Base-by-base conservation (phyloP, 345 rosid genomes). In the Ricinus communis region DNA sequence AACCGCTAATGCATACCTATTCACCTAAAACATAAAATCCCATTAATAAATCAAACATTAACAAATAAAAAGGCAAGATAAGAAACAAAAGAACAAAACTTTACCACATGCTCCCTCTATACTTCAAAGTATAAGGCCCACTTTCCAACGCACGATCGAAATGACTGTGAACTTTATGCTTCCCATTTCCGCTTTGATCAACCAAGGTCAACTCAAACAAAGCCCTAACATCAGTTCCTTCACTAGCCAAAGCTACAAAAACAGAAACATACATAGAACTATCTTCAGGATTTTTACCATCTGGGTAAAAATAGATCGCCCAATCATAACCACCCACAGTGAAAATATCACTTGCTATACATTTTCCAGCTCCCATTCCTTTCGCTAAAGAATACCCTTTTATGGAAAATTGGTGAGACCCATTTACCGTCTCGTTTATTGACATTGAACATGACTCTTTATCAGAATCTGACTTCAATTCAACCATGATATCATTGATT, bases 71-170 rank as follows among this genome's bases (percentile, higher is more conserved):
- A 53, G 15, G 12, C 3, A 21, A 2, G 2, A 18, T 10, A 10
- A 57, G 22, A 27, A 10, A 15, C 10, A 5, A 43, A 1, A 25
- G 11, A 5, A 19, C 52, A 61, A 19, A 24, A 64, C 12, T 38
- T 68, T 84, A 96, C 99, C 99, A 96, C 98, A 96, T 96, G 93
- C 94, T 89, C 12, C 98, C 96, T 73, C 86, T 85, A 69, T 85
- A 86, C 85, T 89, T 89, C 71, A 96, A 83, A 1, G 93, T 79
- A 65, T 91, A 88, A 22, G 99, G 99, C 2, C 99, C 98, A 58
- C 96, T 84, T 70, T 89, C 98, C 18, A 96, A 82, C n/a, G 98
- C 84, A 1, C 98, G 87, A 81, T 89, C 94, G 63, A 96, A 96
- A 73, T 93, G 99, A 79, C 96, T 93, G 25, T 93, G 97, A 33